Base-by-base conservation (phyloP, 2,329 filamentous ascomycete species). In the Hypoxylon sp. region DNA sequence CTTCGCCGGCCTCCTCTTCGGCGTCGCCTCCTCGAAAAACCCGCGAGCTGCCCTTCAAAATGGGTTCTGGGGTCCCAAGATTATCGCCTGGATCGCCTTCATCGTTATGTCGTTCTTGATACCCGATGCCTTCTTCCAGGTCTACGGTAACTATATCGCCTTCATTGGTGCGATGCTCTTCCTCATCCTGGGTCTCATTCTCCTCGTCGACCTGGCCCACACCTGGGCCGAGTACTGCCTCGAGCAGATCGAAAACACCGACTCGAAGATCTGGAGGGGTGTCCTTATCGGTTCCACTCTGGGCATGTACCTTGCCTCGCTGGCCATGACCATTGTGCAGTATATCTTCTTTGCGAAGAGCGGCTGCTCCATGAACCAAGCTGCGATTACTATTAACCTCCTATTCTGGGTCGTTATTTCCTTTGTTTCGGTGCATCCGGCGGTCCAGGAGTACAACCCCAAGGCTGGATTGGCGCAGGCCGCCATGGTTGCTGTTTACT, bases 41-140 rank as follows among this genome's bases (percentile, higher is more conserved):
- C 91, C 91, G 45, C 91, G 96, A 69, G 94, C 96, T 1, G 87
- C 89, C 16, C 86, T 99, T 56, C 96, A 99, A 77, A 99, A 99
- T 80, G 96, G 95, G n/a, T 99, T 93, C 80, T 99, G 96, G 96
- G 96, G 94, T 1, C 96, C 96, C 46, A 99, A 99, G 82, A 86
- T 99, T 62, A 87, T 97, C 64, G 88, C 89, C 54, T 99, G 96
- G 96, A 77, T 97, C 51, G 88, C 85, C 12, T 87, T 98, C 71
- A 89, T 98, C 64, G 92, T 97, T 63, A 77, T 97, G 62, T 97
- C 94, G 24, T 99, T 98, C 83, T 88, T 99, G 74, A 97, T 99
- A 61, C 96, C 96, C 14, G 95, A 99, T 76, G 84, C 83, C 26
- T 98, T 99, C 84, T 98, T 97, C 81, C 88, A 97, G 75, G 88